Percentiles rank a stretch among this genome's conserved stretches.
phyloP scores from a whole-genome alignment of 352 stramenopile species.

The Phytophthora fragariae region DNA sequence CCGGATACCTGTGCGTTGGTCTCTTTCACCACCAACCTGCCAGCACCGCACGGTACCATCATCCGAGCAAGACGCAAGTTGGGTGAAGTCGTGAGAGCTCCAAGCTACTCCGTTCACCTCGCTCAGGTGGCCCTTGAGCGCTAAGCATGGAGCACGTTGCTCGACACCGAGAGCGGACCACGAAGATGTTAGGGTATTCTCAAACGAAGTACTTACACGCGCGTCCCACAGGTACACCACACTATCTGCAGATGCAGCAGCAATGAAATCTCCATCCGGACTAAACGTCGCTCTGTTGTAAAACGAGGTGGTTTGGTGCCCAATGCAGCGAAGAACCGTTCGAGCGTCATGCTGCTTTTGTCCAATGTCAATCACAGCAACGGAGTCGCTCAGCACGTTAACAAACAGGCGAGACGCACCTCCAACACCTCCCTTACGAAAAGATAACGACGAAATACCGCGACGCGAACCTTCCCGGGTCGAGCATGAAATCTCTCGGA shows the following conservation, averaged over 20 bases:
- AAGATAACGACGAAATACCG: constrained; percentile 66
- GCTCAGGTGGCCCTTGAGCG: constrained; percentile 65
- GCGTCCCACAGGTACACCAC: constrained; percentile 71
- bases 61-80: constrained; percentile 68
- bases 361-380: constrained; percentile 61
- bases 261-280: constrained; percentile 68
- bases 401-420: constrained; percentile 57
- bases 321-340: constrained; percentile 48
- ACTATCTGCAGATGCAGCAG: constrained; percentile 60
- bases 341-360: constrained; percentile 22
- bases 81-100: constrained; percentile 55
- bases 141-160: constrained; percentile 40
- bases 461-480: constrained; percentile 42
- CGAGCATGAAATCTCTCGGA: constrained; percentile 53
- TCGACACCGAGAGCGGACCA: constrained; percentile 8
- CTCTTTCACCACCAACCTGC: constrained; percentile 32
- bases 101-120: constrained; percentile 79
- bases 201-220: constrained; percentile 19
- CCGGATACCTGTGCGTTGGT: not conserved
- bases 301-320: constrained; percentile 69
- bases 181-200: constrained; percentile 2
- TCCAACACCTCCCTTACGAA: constrained; percentile 39
- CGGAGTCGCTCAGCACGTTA: constrained; percentile 67
- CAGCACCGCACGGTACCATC: constrained; percentile 69
- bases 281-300: constrained; percentile 72